A percentile compares a stretch with the other conserved stretches of the same genome.
Evolutionary conservation across 257 asterid genomes (phyloP).

Genomic region (Plantago ovata): DNA sequence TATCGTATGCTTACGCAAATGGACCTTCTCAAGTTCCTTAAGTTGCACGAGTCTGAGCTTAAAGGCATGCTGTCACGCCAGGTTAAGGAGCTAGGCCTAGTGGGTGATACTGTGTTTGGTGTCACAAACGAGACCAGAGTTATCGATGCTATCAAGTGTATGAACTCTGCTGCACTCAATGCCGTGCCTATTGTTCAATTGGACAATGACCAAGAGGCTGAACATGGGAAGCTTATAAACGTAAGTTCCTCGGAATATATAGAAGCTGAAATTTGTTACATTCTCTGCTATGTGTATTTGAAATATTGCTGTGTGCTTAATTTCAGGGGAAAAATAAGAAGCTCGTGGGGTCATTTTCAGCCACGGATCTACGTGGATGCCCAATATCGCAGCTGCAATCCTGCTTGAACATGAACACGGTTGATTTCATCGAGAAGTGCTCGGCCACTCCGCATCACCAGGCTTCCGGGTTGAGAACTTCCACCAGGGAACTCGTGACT

Average conservation of each 20-base stretch:
- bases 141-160: constrained; percentile 63
- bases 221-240: constrained; percentile 52
- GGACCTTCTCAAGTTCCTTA: constrained; percentile 70
- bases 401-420: constrained; percentile 37
- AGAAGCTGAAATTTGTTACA: not conserved
- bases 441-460: constrained; percentile 40
- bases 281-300: no score
- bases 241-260: constrained; percentile 26
- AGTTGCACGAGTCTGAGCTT: constrained; percentile 43
- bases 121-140: constrained; percentile 47
- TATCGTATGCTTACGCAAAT: constrained; percentile 81
- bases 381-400: constrained; percentile 44
- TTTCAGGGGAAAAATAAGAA: constrained; percentile 58
- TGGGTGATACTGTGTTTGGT: constrained; percentile 51
- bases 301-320: not conserved
- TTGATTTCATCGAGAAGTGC: constrained; percentile 52
- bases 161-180: constrained; percentile 59
- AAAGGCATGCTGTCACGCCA: constrained; percentile 32
- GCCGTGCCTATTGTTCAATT: constrained; percentile 70
- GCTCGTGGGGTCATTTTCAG: constrained; percentile 81
- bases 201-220: constrained; percentile 24
- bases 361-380: constrained; percentile 72
- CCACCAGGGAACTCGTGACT: constrained; percentile 42
- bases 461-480: constrained; percentile 45
- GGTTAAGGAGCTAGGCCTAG: constrained; percentile 40